Evolutionary conservation across 495 filamentous ascomycete species (phyloP), one percentile per base, ranked within the genome.

Genomic region (Gamarada debralockiae): DNA sequence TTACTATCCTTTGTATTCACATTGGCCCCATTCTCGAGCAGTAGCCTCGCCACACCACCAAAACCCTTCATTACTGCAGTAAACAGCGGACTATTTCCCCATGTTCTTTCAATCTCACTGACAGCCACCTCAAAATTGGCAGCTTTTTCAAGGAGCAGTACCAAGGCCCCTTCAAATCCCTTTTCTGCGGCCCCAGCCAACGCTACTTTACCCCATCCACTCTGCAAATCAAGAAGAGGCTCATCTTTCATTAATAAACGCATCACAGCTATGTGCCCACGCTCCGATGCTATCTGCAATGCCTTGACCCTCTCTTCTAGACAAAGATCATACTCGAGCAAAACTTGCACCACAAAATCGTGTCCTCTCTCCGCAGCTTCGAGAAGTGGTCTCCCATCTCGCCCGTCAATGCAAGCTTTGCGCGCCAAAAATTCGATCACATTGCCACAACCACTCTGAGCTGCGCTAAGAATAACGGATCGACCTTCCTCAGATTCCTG

Each of bases 301-400:
- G 31, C 31, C 31, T 34, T 34, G 31, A n/a, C 31, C n/a, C 31
- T 34, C 31, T 34, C 31, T 34, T n/a, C 31, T 8, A 34, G 31
- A 34, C 31, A 34, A n/a, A 34, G 31, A 34, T 34, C 31, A 34
- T 34, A n/a, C 4, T 67, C 64, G n/a, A 86, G 52, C 23, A 84
- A 60, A 15, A 15, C n/a, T 15, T 22, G 39, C 39, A 43, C 39
- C 20, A 43, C 39, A 17, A 65, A 67, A 50, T 72, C 71, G 54
- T 65, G 69, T 0, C 78, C 80, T 37, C 73, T 72, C 31, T 8
- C 31, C 31, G n/a, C 31, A 34, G 31, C 31, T 34, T 34, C 31
- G 31, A 78, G 75, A 55, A 80, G 39, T 22, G 39, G n/a, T 22
- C 39, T 43, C 17, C 31, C 31, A 34, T 34, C 31, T 34, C n/a